These are phyloP conservation scores for Eucalyptus victrix DNA, from an alignment of 345 rosid genomes.

Conservation along the genomic window DNA sequence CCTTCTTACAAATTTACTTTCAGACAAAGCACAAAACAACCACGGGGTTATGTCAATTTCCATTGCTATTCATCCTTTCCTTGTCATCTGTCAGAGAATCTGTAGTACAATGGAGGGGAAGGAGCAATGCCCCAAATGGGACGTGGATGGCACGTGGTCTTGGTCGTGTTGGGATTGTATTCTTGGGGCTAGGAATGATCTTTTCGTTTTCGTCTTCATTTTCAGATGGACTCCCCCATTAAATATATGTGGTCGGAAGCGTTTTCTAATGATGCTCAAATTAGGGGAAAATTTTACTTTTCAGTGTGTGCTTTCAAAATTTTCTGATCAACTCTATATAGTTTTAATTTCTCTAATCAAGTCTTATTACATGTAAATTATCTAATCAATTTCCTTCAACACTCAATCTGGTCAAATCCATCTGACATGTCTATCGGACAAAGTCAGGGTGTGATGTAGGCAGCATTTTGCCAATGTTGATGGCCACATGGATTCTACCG, in stretches of 20 bases:
- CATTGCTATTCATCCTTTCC: neutral
- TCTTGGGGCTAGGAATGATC: neutral
- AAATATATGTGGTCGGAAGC: neutral
- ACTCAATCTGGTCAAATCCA: neutral
- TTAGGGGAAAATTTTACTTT: neutral
- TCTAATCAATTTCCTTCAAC: neutral
- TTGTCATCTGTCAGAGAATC: neutral
- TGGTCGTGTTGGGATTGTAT: neutral
- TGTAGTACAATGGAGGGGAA: neutral
- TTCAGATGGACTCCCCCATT: neutral
- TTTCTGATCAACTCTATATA: neutral
- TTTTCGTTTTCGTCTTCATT: neutral
- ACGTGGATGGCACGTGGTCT: neutral
- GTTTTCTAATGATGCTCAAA: neutral
- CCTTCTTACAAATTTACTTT: neutral
- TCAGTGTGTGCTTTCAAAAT: neutral
- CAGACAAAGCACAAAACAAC: neutral
- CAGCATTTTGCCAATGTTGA: neutral
- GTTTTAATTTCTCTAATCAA: neutral
- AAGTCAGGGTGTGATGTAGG: neutral
- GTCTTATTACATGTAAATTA: neutral
- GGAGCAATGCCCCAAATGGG: neutral
- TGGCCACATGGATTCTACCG: neutral
- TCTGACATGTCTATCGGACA: neutral
- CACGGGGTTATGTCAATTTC: neutral